Percentiles rank a stretch among this genome's conserved stretches.
Evolutionary conservation across 306 rosid species (phyloP).

Genomic region (Trifolium pratense): DNA sequence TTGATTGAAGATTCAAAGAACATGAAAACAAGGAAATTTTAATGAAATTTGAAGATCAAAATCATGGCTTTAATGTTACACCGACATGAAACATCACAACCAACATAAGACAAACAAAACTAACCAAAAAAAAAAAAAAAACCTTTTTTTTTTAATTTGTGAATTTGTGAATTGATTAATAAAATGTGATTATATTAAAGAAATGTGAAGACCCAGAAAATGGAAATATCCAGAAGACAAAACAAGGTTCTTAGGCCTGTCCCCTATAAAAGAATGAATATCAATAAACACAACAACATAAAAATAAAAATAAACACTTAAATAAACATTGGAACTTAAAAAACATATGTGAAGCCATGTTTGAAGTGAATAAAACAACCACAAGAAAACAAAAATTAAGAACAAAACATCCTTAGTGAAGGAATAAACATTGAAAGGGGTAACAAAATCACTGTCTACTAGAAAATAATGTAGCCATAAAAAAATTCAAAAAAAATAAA

Average conservation of each 20-base stretch:
- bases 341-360: slow-evolving; percentile 42
- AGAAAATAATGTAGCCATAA: slow-evolving; percentile 28
- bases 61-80: slow-evolving; percentile 32
- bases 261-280: slow-evolving; percentile 54
- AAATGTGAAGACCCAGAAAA: slow-evolving; percentile 47
- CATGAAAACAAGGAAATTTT: slow-evolving; percentile 40
- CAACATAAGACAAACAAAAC: slow-evolving; percentile 48
- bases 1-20: slow-evolving; percentile 37
- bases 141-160: slow-evolving; percentile 19
- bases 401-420: slow-evolving; percentile 39
- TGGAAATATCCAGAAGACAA: slow-evolving; percentile 69
- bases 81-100: slow-evolving; percentile 44
- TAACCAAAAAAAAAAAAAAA: slow-evolving; percentile 16
- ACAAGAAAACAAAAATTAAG: slow-evolving; percentile 48
- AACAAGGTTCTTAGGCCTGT: slow-evolving; percentile 57
- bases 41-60: slow-evolving; percentile 33
- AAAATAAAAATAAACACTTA: slow-evolving; percentile 47
- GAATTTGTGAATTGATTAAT: slow-evolving; percentile 36
- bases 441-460: slow-evolving; percentile 40
- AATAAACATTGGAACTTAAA: slow-evolving; percentile 36
- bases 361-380: slow-evolving; percentile 44
- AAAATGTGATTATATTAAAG: slow-evolving; percentile 29
- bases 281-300: slow-evolving; percentile 57
- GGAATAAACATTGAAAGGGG: slow-evolving; percentile 49
- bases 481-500: background rate